Evolutionary conservation across 2,329 filamentous ascomycete species (phyloP).

Genomic region (Claviceps sp.): DNA sequence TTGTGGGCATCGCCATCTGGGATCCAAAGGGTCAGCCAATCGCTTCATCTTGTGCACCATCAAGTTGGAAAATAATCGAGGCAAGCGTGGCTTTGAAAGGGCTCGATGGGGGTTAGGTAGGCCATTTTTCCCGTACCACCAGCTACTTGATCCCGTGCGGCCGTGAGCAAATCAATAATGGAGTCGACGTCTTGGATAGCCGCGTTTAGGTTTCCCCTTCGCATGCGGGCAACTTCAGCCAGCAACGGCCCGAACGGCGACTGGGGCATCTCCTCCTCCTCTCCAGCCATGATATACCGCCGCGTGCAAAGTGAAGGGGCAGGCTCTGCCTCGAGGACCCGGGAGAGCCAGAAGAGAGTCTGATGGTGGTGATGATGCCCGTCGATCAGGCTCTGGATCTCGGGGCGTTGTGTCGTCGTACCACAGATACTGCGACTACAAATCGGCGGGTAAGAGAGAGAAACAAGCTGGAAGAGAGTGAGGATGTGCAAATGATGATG

Average conservation of each 20-base stretch:
- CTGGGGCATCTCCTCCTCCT: slow-evolving; percentile 22
- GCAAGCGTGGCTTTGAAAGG: not conserved
- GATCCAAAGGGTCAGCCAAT: slow-evolving; percentile 7
- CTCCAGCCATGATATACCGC: slow-evolving; percentile 18
- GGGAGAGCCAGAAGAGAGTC: not conserved
- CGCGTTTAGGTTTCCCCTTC: slow-evolving; percentile 52
- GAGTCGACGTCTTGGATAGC: slow-evolving; percentile 70
- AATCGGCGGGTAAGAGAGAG: not conserved
- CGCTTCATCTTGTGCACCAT: slow-evolving; percentile 2
- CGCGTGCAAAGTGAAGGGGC: not conserved
- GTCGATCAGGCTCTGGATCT: not conserved
- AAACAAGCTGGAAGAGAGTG: not conserved
- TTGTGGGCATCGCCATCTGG: slow-evolving; percentile 33
- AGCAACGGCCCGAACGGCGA: slow-evolving; percentile 45
- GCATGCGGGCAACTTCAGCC: slow-evolving; percentile 61
- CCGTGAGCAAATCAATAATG: slow-evolving; percentile 63
- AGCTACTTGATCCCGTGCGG: slow-evolving; percentile 60
- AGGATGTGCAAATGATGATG: not conserved
- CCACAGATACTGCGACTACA: not conserved
- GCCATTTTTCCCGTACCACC: slow-evolving; percentile 35
- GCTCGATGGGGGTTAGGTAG: not conserved
- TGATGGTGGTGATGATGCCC: not conserved
- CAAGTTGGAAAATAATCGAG: not conserved
- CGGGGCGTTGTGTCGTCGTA: not conserved
- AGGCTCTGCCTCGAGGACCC: not conserved